Conservation (phyloP, 176 grass and related monocot species). For the Eleusine indica region DNA sequence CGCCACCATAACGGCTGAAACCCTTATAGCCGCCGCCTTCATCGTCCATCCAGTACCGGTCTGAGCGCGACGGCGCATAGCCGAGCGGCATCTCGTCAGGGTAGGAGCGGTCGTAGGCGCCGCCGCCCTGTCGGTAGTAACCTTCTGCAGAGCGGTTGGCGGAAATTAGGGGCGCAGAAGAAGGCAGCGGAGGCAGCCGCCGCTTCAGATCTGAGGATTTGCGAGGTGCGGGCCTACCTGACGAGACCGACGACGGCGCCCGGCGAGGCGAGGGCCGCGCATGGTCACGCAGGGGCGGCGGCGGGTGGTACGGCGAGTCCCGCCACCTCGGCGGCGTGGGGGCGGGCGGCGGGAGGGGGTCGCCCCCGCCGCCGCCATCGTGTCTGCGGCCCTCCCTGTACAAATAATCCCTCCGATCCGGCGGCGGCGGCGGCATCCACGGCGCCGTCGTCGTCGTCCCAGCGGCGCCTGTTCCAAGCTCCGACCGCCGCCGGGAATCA, state of each 20-base stretch:
- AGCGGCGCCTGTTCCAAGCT: conserved; percentile 24
- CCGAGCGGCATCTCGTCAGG: conserved; percentile 51
- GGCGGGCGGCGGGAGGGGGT: conserved; percentile 35
- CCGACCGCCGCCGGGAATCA: conserved; percentile 43
- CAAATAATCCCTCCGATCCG: conserved; percentile 70
- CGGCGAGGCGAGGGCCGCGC: conserved; percentile 49
- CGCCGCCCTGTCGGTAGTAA: conserved; percentile 58
- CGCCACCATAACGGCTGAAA: conserved; percentile 59
- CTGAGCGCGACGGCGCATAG: conserved; percentile 64
- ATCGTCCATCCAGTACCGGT: conserved; percentile 69
- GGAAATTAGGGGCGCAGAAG: conserved; percentile 28
- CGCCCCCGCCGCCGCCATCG: conserved; percentile 53
- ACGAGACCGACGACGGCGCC: conserved; percentile 46
- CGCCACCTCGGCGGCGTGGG: conserved; percentile 57
- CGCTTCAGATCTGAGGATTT: conserved; percentile 57
- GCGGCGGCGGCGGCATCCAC: conserved; percentile 80
- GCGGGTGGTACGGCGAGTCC: conserved; percentile 57
- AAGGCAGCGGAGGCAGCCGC: background rate
- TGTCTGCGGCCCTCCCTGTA: conserved; percentile 72
- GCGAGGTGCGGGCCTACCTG: conserved; percentile 30
- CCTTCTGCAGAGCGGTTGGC: conserved; percentile 44
- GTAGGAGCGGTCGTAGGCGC: conserved; percentile 56
- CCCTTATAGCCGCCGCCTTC: conserved; percentile 48
- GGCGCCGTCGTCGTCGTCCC: conserved; percentile 43
- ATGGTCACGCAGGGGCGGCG: conserved; percentile 54